phyloP scores from a whole-genome alignment of 148 eudicot species.

The Diospyros kaki region DNA sequence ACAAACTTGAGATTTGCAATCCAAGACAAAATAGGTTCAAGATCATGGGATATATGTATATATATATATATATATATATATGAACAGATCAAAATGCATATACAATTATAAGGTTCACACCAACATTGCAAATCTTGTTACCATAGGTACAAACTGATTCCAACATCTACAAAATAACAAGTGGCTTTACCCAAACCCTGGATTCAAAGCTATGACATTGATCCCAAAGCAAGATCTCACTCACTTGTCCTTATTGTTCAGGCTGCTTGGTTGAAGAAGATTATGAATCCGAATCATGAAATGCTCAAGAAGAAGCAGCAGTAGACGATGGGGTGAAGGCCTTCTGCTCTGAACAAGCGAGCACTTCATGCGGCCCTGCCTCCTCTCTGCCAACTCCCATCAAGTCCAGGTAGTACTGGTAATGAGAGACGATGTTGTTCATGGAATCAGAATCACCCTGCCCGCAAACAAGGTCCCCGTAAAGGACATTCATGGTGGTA shows the following conservation, averaged over 20 bases:
- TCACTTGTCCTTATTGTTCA: background rate
- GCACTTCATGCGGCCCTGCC: slow-evolving; percentile 52
- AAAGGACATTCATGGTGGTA: slow-evolving; percentile 65
- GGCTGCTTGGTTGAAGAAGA: background rate
- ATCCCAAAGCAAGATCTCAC: background rate
- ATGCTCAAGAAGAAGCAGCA: slow-evolving; percentile 29
- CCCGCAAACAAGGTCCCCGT: slow-evolving; percentile 60
- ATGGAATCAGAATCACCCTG: slow-evolving; percentile 62
- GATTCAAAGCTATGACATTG: background rate
- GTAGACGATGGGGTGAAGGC: slow-evolving; percentile 50
- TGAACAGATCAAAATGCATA: too few species aligned
- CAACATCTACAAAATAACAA: too few species aligned
- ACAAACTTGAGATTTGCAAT: too few species aligned
- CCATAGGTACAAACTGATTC: too few species aligned
- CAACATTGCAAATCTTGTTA: too few species aligned
- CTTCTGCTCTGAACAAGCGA: slow-evolving; percentile 59
- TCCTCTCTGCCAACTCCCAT: slow-evolving; percentile 74
- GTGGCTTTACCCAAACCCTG: too few species aligned
- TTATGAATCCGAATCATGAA: background rate
- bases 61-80: too few species aligned
- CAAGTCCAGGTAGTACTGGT: slow-evolving; percentile 62
- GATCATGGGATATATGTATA: too few species aligned
- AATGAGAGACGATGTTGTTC: slow-evolving; percentile 65
- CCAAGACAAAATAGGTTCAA: too few species aligned
- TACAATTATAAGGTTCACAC: too few species aligned